phyloP scores from a whole-genome alignment of 2,329 filamentous ascomycete species.

The Hymenoscyphus infarciens region DNA sequence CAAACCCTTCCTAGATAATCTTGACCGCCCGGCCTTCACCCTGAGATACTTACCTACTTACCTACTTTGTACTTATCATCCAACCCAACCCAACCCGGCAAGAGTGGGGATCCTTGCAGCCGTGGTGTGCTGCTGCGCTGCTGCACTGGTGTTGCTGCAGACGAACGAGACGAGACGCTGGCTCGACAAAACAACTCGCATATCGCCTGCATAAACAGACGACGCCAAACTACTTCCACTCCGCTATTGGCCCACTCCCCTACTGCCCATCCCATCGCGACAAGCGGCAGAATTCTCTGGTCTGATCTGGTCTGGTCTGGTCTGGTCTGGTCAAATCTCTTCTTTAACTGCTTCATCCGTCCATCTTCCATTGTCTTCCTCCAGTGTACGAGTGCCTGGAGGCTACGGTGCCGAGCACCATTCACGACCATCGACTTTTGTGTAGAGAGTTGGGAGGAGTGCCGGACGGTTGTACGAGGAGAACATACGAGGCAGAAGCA shows the following conservation, averaged over 20 bases:
- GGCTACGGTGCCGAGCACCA: constrained; percentile 25
- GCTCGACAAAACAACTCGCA: constrained; percentile 5
- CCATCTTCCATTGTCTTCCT: constrained; percentile 16
- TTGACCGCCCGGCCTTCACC: background rate
- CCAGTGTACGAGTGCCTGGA: constrained; percentile 23
- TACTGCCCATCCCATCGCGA: constrained; percentile 10
- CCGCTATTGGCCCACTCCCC: constrained; percentile 23
- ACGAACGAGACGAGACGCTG: constrained; percentile 9
- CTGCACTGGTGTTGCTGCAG: no score
- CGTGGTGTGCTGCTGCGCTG: no score
- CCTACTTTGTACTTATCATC: no score
- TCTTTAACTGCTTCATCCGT: constrained; percentile 18
- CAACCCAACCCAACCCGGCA: constrained; percentile 6
- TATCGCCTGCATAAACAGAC: constrained; percentile 15
- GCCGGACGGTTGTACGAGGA: background rate
- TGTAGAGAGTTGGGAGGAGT: background rate
- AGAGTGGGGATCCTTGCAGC: constrained; percentile 10
- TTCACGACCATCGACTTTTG: background rate
- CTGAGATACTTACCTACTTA: no score
- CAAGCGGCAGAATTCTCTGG: constrained; percentile 21
- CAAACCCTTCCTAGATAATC: background rate
- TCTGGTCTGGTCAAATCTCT: constrained; percentile 18
- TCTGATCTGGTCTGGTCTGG: constrained; percentile 16
- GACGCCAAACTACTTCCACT: constrained; percentile 18
- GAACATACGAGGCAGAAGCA: no score